Conservation (phyloP, 192 early-diverging fungal genomes). For the Obelidium mucronatum region DNA sequence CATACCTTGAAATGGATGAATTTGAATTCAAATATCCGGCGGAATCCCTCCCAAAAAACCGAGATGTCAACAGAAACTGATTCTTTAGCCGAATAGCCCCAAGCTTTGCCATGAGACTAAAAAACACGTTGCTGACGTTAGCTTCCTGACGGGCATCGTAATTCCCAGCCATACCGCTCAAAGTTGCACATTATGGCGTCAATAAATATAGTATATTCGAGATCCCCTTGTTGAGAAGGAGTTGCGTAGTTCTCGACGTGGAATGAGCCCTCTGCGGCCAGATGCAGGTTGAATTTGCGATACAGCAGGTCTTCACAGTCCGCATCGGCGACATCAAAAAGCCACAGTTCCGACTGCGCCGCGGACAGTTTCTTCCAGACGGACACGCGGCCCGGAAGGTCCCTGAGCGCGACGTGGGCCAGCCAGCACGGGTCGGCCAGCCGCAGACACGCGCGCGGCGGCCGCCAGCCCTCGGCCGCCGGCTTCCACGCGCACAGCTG, state of each 20-base stretch:
- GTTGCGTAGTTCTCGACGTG: not conserved
- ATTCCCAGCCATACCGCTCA: not conserved
- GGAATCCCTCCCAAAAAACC: not conserved
- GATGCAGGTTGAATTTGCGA: not conserved
- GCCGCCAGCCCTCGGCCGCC: not conserved
- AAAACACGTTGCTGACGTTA: not conserved
- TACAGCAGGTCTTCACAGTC: not conserved
- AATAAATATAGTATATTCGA: constrained; percentile 13
- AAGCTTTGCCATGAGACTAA: constrained; percentile 7
- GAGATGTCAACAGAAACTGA: constrained; percentile 15
- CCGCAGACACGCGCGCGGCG: not conserved
- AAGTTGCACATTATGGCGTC: not conserved
- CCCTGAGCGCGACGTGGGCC: not conserved
- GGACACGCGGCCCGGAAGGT: too few species aligned
- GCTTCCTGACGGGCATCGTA: not conserved
- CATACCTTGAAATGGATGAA: not conserved
- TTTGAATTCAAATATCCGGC: not conserved
- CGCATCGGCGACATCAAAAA: constrained; percentile 3
- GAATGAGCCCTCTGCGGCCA: not conserved
- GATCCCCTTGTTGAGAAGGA: not conserved
- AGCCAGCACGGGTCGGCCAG: not conserved
- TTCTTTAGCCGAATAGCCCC: constrained; percentile 1
- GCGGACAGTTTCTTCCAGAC: too few species aligned
- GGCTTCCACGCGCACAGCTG: not conserved
- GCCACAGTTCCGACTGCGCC: not conserved